phyloP scores from a whole-genome alignment of 805 yeast genomes.

The Candida nemodendra region DNA sequence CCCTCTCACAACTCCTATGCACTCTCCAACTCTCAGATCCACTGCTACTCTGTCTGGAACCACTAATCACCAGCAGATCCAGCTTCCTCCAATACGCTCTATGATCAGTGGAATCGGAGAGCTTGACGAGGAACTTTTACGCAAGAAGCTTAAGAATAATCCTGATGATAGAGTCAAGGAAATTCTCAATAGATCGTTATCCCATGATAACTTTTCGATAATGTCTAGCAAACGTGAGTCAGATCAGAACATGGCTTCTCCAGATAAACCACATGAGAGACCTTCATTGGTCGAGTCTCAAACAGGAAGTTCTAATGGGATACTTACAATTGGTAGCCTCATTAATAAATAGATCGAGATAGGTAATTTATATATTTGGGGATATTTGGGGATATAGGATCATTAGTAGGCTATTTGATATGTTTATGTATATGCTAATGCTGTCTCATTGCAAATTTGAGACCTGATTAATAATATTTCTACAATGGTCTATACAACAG shows the following conservation, averaged over 20 bases:
- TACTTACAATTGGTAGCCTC: constrained; percentile 22
- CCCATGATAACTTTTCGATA: constrained; percentile 25
- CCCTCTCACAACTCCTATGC: constrained; percentile 36
- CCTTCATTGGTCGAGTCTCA: constrained; percentile 12
- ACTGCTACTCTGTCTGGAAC: constrained; percentile 6
- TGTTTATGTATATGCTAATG: too few species aligned
- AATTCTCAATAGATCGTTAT: constrained; percentile 25
- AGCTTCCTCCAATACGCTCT: constrained; percentile 35
- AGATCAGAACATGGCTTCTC: constrained; percentile 7
- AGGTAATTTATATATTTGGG: too few species aligned
- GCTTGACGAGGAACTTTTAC: constrained; percentile 25
- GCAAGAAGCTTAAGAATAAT: constrained; percentile 22
- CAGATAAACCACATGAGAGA: constrained; percentile 4
- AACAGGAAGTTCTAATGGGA: constrained; percentile 16
- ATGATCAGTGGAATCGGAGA: constrained; percentile 29
- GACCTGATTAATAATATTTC: too few species aligned
- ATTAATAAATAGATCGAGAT: constrained; percentile 11
- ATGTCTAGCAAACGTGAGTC: constrained; percentile 12
- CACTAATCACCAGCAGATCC: constrained; percentile 12
- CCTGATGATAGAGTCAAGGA: constrained; percentile 31
- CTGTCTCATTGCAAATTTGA: too few species aligned
- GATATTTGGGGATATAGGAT: too few species aligned
- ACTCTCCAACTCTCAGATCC: constrained; percentile 37
- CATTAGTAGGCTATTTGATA: too few species aligned
- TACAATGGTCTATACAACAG: too few species aligned